Percentiles rank a stretch among this genome's conserved stretches.
phyloP scores from a whole-genome alignment of 2,329 filamentous ascomycete species.

The Hymenoscyphus fructigenus region DNA sequence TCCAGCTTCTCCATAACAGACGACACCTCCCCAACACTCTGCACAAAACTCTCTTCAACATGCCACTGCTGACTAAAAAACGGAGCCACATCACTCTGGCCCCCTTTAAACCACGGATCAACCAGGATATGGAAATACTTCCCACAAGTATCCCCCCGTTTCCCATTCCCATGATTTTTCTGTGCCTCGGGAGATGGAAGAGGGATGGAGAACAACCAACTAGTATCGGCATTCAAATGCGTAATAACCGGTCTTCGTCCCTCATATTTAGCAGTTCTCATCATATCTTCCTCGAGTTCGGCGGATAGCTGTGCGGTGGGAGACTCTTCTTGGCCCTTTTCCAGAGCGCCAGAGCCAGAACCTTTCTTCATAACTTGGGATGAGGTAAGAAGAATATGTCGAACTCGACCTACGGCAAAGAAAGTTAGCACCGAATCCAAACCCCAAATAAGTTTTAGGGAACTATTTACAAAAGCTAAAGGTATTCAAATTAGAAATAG shows the following conservation, averaged over 20 bases:
- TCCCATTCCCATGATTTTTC: constrained; percentile 22
- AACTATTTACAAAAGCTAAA: no score
- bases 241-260: constrained; percentile 52
- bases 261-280: background rate
- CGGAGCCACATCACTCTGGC: constrained; percentile 60
- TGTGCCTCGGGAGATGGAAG: constrained; percentile 30
- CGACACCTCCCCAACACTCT: constrained; percentile 56
- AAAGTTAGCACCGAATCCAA: no score
- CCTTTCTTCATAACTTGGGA: no score
- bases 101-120: constrained; percentile 64
- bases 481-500: no score
- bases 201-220: constrained; percentile 65
- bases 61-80: constrained; percentile 70
- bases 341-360: no score
- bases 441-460: no score
- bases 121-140: constrained; percentile 62
- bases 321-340: background rate
- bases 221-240: constrained; percentile 66
- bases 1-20: constrained; percentile 51
- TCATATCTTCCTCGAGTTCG: background rate
- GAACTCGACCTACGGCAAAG: no score
- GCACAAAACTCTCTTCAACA: constrained; percentile 51
- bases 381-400: no score
- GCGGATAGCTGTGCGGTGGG: background rate
- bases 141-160: background rate